Evolutionary conservation across 768 basidiomycete species (phyloP), one percentile per base, ranked within the genome.

Genomic region (Pholiota conissans): DNA sequence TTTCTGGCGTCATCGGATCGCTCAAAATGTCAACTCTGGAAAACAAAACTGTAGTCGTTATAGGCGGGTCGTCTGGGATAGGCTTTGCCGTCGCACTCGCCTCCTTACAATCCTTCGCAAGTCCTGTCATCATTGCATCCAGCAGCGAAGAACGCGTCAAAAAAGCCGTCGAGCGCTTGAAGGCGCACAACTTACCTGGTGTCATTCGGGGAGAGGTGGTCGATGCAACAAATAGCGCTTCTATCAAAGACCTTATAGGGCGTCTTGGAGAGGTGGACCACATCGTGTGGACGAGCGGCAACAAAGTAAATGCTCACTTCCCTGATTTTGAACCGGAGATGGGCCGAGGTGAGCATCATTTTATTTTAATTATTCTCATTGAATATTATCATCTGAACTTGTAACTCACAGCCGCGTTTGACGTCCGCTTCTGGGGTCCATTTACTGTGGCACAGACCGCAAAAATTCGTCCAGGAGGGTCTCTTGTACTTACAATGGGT

Each of bases 351-450:
- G 3, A n/a, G 34, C 35, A 30, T 9, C n/a, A 24, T 16, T 11
- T 2, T n/a, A 22, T 8, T 22, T 18, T 11, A 13, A 9, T 11
- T 32, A 5, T 14, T 22, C n/a, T 24, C 18, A 32, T 35, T 32
- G 16, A 7, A 24, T 24, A 16, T 16, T 46, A 2, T 18, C 9
- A 5, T 1, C 14, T n/a, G n/a, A n/a, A 20, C 20, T 9, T 20
- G n/a, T 20, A 2, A 35, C 30, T 30, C 22, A 14, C 29, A 56
- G 55, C 29, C 14, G 39, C 50, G 2, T 57, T 57, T 27, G 28
- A 29, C 9, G 49, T 57, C 3, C 56, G 49, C 3, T 57, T 57
- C 13, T 57, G 56, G 56, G 56, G 56, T 3, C 56, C 56, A 5
- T 45, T 57, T n/a, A 30, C 49, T 11, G 26, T 57, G 8, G 49